Evolutionary conservation across 2,329 filamentous ascomycete genomes (phyloP).

Genomic region (Tolypocladium guangdongense): DNA sequence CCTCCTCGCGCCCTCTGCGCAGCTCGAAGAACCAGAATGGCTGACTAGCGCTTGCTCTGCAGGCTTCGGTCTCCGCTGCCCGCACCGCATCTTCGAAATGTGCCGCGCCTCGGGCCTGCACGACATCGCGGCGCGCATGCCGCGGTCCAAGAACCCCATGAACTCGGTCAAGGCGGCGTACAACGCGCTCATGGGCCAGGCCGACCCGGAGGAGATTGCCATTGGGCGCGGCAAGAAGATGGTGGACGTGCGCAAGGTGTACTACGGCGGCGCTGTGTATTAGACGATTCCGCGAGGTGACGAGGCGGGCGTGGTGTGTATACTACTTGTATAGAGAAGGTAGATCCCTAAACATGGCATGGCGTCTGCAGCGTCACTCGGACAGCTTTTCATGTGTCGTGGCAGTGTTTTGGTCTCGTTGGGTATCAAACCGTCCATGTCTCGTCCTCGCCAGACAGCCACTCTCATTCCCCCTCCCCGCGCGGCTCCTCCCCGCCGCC

Average conservation of each 20-base stretch:
- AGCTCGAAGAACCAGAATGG: no score
- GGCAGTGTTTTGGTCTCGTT: neutral
- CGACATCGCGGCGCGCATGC: slow-evolving; percentile 75
- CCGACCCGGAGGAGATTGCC: slow-evolving; percentile 81
- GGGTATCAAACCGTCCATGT: neutral
- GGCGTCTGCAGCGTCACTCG: neutral
- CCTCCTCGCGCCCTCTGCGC: neutral
- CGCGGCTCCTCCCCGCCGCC: slow-evolving; percentile 37
- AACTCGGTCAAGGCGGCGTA: slow-evolving; percentile 92
- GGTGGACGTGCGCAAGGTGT: slow-evolving; percentile 92
- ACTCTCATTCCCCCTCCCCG: no score
- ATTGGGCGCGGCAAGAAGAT: slow-evolving; percentile 86
- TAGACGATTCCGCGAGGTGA: neutral
- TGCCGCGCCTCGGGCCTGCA: slow-evolving; percentile 76
- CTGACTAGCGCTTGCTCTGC: neutral
- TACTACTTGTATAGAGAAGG: neutral
- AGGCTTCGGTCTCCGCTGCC: slow-evolving; percentile 92
- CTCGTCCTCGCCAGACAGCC: slow-evolving; percentile 3
- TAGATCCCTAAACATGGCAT: neutral
- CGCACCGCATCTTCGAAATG: slow-evolving; percentile 89
- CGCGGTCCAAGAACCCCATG: slow-evolving; percentile 87
- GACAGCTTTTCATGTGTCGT: no score
- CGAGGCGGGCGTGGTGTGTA: neutral
- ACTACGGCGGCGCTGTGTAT: slow-evolving; percentile 63
- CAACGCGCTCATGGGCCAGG: slow-evolving; percentile 72